Evolutionary conservation across 2,329 filamentous ascomycete genomes (phyloP).

Genomic region (Fusarium coffeatum): DNA sequence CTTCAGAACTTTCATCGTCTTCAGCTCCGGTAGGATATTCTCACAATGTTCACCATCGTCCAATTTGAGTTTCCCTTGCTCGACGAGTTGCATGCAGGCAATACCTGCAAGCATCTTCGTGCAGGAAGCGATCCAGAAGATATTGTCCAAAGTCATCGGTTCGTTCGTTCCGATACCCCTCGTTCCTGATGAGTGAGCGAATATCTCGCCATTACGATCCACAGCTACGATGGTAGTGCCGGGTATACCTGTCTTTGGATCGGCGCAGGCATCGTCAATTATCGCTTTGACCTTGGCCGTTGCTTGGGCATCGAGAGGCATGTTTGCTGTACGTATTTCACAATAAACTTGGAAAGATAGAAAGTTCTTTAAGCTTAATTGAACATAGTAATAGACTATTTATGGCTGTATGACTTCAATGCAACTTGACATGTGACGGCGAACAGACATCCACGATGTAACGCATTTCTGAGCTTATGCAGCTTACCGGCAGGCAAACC

Average conservation of each 20-base stretch:
- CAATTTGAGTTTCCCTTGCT: constrained; percentile 59
- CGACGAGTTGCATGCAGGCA: constrained; percentile 68
- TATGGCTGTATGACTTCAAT: background rate
- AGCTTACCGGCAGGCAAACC: background rate
- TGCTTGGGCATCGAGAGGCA: constrained; percentile 32
- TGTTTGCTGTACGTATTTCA: constrained; percentile 1
- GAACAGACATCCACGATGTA: background rate
- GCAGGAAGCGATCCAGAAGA: constrained; percentile 70
- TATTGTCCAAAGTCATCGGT: constrained; percentile 68
- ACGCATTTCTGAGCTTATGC: background rate
- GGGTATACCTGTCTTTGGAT: constrained; percentile 56
- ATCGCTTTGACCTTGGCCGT: constrained; percentile 40
- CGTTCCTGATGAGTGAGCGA: constrained; percentile 61
- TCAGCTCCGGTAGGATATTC: constrained; percentile 62
- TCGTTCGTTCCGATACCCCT: constrained; percentile 57
- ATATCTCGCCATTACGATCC: constrained; percentile 60
- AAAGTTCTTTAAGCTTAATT: background rate
- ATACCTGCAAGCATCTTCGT: constrained; percentile 67
- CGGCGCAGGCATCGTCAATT: constrained; percentile 53
- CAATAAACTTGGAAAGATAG: background rate
- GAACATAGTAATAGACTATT: background rate
- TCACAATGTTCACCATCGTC: constrained; percentile 62
- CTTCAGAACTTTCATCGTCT: constrained; percentile 58
- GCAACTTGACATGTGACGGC: background rate
- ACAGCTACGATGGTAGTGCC: constrained; percentile 60